These are phyloP conservation scores for Pseudogymnoascus sp. DNA, from an alignment of 2,329 filamentous ascomycete species.

Conservation along the genomic window DNA sequence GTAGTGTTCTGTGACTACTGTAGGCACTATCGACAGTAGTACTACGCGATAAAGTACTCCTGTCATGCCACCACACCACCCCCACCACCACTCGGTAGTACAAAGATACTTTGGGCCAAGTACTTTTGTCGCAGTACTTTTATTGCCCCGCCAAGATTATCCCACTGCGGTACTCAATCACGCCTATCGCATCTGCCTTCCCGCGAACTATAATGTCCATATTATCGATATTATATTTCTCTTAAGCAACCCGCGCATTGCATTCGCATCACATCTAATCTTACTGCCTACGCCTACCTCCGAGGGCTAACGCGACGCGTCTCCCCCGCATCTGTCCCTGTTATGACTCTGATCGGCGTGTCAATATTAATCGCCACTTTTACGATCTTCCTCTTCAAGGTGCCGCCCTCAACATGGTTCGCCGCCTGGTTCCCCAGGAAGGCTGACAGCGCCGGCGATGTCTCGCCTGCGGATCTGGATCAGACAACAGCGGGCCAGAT, in stretches of 20 bases:
- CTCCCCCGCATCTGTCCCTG: background rate
- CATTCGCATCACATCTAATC: background rate
- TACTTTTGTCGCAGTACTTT: background rate
- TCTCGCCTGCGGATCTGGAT: background rate
- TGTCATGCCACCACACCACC: background rate
- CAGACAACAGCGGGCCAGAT: background rate
- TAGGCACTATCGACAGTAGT: background rate
- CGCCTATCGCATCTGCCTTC: background rate
- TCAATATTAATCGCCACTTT: constrained; percentile 56
- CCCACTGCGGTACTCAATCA: background rate
- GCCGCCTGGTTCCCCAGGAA: constrained; percentile 23
- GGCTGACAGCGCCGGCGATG: constrained; percentile 2
- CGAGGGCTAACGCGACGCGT: background rate
- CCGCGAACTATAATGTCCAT: background rate
- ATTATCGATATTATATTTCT: background rate
- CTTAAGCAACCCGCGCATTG: background rate
- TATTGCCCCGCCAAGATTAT: constrained; percentile 5
- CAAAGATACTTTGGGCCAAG: background rate
- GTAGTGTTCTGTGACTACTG: background rate
- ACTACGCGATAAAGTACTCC: background rate
- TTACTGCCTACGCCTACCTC: background rate
- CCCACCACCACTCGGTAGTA: background rate
- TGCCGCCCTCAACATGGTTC: constrained; percentile 42
- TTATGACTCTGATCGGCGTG: constrained; percentile 51
- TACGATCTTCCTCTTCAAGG: constrained; percentile 48